Base-by-base conservation (phyloP, 108 stramenopile species). In the Asterionellopsis glacialis region DNA sequence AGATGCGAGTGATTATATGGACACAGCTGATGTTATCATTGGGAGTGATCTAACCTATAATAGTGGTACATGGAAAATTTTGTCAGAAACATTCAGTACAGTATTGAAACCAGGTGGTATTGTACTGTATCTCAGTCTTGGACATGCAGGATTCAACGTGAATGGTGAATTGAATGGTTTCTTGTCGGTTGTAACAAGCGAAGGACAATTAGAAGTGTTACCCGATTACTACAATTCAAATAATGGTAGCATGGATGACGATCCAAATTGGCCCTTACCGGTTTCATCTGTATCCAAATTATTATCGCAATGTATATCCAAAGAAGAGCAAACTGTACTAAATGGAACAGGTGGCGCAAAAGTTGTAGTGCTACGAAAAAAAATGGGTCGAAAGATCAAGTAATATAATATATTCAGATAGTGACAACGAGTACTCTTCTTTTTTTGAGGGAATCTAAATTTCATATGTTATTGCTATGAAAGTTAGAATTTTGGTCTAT, bases 1-100 rank as follows among this genome's bases (percentile, higher is more conserved):
- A 41, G 58, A 74, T 59, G 73, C 76, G 9, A 59, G 73, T 60
- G 83, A 83, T 14, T 82, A 72, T 53, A 68, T 53, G 10, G 66
- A 68, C 39, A 19, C 14, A 15, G 82, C 80, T 5, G 77, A 82
- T 59, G 45, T 83, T 41, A 55, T 85, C 11, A 57, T 89, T 21
- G 88, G 88, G 28, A 61, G 70, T 21, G 88, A 90, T 60, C 49
- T 90, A 11, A 85, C 84, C 0, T 90, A 90, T 59, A 90, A 86
- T 59, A 53, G 77, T 41, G 82, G 80, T 27, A 57, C 66, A 0
- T 90, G 88, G 88, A 39, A 64, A 40, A 55, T 69, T 0, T 52
- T 90, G 1, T 80, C 82, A 9, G 88, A 85, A 58, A 82, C 84
- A 7, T 72, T 85, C 69, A 63, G 18, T 11, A 74, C 72, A 2